These are phyloP conservation scores for Diaporthe sp. DNA, from an alignment of 2,329 filamentous ascomycete genomes.

Conservation along the genomic window DNA sequence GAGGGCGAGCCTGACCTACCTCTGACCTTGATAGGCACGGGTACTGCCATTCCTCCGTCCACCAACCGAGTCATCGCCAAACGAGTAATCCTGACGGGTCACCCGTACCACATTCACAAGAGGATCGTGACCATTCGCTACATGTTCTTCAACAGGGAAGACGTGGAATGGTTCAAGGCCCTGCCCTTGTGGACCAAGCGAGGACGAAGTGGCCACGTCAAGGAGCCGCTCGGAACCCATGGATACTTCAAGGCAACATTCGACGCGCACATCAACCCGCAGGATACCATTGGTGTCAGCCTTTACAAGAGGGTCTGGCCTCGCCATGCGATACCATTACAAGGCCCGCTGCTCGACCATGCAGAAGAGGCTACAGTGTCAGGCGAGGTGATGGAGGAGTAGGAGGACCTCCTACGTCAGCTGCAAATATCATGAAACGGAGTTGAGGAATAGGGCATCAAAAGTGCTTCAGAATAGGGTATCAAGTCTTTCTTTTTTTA, in stretches of 20 bases:
- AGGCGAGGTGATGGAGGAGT: constrained; percentile 58
- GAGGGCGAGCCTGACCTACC: constrained; percentile 61
- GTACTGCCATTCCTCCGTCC: constrained; percentile 85
- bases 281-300: constrained; percentile 93
- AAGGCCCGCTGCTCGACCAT: constrained; percentile 58
- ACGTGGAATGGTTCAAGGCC: constrained; percentile 98
- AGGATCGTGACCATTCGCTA: constrained; percentile 96
- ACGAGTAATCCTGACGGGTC: constrained; percentile 91
- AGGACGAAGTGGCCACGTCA: constrained; percentile 90
- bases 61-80: constrained; percentile 90
- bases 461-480: constrained; percentile 24
- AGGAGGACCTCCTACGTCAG: constrained; percentile 47
- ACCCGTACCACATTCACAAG: constrained; percentile 99
- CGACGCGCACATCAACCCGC: constrained; percentile 94
- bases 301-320: constrained; percentile 91
- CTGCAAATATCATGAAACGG: constrained; percentile 38
- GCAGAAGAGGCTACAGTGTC: constrained; percentile 43
- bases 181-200: constrained; percentile 94
- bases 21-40: constrained; percentile 85
- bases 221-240: constrained; percentile 94
- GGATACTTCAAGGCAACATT: constrained; percentile 99
- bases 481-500: background rate
- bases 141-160: constrained; percentile 99
- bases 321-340: constrained; percentile 69
- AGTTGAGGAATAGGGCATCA: constrained; percentile 33